phyloP scores from a whole-genome alignment of 495 filamentous ascomycete species.

The Sordaria brevicollis region DNA sequence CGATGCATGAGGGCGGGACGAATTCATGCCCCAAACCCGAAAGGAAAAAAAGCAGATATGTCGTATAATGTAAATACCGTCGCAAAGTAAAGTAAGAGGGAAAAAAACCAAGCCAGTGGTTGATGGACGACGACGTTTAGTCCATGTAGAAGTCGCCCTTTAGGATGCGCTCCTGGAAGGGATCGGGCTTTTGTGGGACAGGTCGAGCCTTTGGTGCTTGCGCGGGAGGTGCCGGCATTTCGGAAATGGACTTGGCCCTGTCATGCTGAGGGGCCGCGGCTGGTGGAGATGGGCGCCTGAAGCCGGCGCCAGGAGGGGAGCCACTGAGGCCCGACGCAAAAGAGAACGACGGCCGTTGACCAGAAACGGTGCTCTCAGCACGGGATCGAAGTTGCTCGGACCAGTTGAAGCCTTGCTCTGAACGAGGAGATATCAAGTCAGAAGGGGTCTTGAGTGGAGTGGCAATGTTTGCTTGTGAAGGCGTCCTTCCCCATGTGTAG shows the following conservation, averaged over 20 bases:
- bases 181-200: conserved; percentile 59
- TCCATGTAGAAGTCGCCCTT: conserved; percentile 99
- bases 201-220: conserved; percentile 32
- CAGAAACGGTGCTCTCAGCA: conserved; percentile 66
- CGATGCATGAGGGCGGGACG: neutral
- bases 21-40: neutral
- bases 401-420: conserved; percentile 90
- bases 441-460: conserved; percentile 44
- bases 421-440: conserved; percentile 43
- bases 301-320: conserved; percentile 29
- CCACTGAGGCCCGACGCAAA: conserved; percentile 22
- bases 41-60: neutral
- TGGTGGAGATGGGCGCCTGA: conserved; percentile 16
- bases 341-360: conserved; percentile 37
- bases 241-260: conserved; percentile 56
- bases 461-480: conserved; percentile 43
- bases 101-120: neutral
- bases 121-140: conserved; percentile 29
- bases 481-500: conserved; percentile 21
- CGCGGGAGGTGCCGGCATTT: conserved; percentile 54
- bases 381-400: conserved; percentile 84
- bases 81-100: neutral
- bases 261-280: conserved; percentile 43
- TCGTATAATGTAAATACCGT: neutral
- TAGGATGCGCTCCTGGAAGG: conserved; percentile 90